Percentiles rank a stretch among this genome's conserved stretches.
phyloP scores from a whole-genome alignment of 2,329 filamentous ascomycete species.

The Aspergillus arachidicola region DNA sequence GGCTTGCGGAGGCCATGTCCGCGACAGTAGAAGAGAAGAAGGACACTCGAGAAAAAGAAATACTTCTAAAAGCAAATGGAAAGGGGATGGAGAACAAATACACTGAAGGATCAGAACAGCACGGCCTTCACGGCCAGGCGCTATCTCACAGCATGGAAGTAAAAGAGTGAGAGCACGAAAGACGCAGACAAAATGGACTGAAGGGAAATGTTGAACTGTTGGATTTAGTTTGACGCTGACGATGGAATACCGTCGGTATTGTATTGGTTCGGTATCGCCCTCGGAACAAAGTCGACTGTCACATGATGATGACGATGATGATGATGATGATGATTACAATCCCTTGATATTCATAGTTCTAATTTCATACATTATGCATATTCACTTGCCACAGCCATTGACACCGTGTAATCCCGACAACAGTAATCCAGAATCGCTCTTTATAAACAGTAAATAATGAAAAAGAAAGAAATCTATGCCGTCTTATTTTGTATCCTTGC shows the following conservation, averaged over 20 bases:
- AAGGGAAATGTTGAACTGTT: background rate
- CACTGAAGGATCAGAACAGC: constrained; percentile 10
- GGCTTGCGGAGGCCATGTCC: constrained; percentile 62
- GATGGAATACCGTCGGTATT: background rate
- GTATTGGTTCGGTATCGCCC: background rate
- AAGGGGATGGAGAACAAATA: constrained; percentile 2
- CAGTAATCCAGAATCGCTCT: background rate
- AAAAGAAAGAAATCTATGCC: background rate
- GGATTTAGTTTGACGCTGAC: background rate
- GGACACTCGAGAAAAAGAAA: constrained; percentile 6
- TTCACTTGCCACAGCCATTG: background rate
- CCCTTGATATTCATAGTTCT: background rate
- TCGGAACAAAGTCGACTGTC: background rate
- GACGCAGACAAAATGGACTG: background rate
- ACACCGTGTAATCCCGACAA: background rate
- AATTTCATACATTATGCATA: background rate
- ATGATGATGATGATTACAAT: background rate
- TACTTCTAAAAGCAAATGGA: background rate
- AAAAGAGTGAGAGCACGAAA: background rate
- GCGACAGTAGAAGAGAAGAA: constrained; percentile 14
- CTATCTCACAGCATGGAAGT: constrained; percentile 26
- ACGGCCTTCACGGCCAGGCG: constrained; percentile 34
- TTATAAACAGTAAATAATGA: background rate
- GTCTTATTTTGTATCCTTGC: constrained; percentile 22
- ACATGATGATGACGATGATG: background rate